These are phyloP conservation scores for Taiozyma sp. DNA, from an alignment of 1,139 yeast genomes.

Conservation along the genomic window DNA sequence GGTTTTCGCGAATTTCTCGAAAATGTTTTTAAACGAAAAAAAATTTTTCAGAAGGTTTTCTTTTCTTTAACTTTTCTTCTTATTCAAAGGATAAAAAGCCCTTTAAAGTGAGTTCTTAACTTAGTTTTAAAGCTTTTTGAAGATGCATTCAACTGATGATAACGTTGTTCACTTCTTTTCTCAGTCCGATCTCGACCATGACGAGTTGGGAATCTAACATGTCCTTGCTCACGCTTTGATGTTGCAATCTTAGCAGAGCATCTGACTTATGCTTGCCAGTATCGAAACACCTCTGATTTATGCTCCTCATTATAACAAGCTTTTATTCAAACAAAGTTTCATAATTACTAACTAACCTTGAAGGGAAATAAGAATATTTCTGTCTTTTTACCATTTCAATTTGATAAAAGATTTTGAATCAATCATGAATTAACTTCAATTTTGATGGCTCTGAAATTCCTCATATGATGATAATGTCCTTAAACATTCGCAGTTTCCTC, in stretches of 20 bases:
- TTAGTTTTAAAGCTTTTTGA: background rate
- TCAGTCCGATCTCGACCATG: slow-evolving; percentile 90
- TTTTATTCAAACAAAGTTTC: background rate
- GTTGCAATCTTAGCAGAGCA: slow-evolving; percentile 9
- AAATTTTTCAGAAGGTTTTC: background rate
- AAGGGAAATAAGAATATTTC: slow-evolving; percentile 9
- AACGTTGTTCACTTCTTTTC: slow-evolving; percentile 64
- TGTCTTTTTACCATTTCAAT: background rate
- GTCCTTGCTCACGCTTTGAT: slow-evolving; percentile 23
- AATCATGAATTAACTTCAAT: background rate
- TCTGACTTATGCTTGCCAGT: slow-evolving; percentile 84
- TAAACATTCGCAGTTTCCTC: slow-evolving; percentile 93
- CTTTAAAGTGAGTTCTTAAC: background rate
- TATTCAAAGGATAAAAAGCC: background rate
- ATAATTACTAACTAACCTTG: slow-evolving; percentile 4
- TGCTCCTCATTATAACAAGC: background rate
- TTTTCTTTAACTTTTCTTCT: background rate
- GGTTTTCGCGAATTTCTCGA: background rate
- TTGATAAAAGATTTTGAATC: background rate
- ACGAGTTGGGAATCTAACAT: slow-evolving; percentile 62
- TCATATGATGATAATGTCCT: slow-evolving; percentile 72
- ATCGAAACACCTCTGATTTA: slow-evolving; percentile 47
- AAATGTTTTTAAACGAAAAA: background rate
- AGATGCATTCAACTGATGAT: slow-evolving; percentile 28
- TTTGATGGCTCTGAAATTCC: background rate